Percentiles rank a stretch among this genome's conserved stretches.
Evolutionary conservation across 2,329 filamentous ascomycete species (phyloP).

Genomic region (Fusarium pseudograminearum): DNA sequence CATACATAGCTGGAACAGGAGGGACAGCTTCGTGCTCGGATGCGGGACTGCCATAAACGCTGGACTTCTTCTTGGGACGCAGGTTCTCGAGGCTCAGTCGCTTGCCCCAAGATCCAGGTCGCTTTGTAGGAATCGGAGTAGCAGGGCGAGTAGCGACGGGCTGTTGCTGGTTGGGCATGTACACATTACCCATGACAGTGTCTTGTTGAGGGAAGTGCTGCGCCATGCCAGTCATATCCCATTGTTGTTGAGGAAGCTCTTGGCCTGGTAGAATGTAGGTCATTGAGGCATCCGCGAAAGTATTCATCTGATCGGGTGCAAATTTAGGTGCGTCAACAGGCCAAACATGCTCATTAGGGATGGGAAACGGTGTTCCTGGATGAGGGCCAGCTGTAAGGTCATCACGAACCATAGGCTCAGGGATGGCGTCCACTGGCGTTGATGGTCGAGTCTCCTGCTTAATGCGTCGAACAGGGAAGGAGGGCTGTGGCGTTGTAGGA

Average conservation of each 20-base stretch:
- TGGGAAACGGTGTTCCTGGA: conserved; percentile 57
- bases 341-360: conserved; percentile 55
- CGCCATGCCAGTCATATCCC: conserved; percentile 46
- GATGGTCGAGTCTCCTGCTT: conserved; percentile 54
- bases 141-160: conserved; percentile 51
- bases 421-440: conserved; percentile 50
- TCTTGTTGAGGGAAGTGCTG: conserved; percentile 49
- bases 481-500: conserved; percentile 47
- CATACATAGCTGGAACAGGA: conserved; percentile 48
- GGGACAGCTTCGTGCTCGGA: conserved; percentile 47
- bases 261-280: conserved; percentile 50
- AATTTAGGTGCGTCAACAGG: conserved; percentile 56
- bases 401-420: conserved; percentile 52
- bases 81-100: conserved; percentile 55
- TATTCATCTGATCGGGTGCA: conserved; percentile 54
- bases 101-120: conserved; percentile 56
- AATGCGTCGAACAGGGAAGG: conserved; percentile 51
- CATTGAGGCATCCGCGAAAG: conserved; percentile 49
- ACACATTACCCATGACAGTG: conserved; percentile 46
- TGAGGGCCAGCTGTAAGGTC: conserved; percentile 53
- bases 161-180: conserved; percentile 40
- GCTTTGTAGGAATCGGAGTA: conserved; percentile 55
- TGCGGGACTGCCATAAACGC: conserved; percentile 49
- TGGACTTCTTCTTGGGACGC: conserved; percentile 53
- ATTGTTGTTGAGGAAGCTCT: conserved; percentile 46